phyloP scores from a whole-genome alignment of 1,139 yeast genomes.

The Sporopachydermia cereana region DNA sequence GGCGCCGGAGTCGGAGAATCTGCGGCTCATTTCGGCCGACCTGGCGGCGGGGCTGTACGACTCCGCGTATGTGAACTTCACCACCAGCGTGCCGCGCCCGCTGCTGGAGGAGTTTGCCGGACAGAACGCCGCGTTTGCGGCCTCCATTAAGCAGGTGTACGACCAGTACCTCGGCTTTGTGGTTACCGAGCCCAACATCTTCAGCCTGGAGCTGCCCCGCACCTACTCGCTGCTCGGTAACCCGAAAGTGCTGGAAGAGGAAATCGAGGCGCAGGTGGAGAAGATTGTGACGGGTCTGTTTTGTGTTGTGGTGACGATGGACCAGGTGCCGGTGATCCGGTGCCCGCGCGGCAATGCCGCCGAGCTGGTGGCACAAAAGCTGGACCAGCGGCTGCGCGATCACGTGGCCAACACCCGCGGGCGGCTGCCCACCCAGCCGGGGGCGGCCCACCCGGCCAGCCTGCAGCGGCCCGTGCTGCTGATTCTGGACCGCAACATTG shows the following conservation, averaged over 20 bases:
- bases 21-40: conserved; percentile 58
- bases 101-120: conserved; percentile 83
- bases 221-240: conserved; percentile 61
- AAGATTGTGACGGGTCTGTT: conserved; percentile 69
- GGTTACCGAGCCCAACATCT: conserved; percentile 86
- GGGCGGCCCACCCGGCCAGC: conserved; percentile 12
- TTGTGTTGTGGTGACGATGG: conserved; percentile 67
- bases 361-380: conserved; percentile 78
- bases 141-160: conserved; percentile 70
- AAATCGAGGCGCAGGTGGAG: conserved; percentile 58
- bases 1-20: conserved; percentile 73
- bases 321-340: conserved; percentile 77
- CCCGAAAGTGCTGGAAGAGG: conserved; percentile 63
- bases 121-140: conserved; percentile 56
- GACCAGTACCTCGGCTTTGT: conserved; percentile 89
- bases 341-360: conserved; percentile 94
- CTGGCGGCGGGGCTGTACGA: conserved; percentile 65
- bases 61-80: conserved; percentile 72
- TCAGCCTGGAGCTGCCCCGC: conserved; percentile 58
- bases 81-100: conserved; percentile 65
- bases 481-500: conserved; percentile 77
- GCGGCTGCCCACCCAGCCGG: conserved; percentile 15
- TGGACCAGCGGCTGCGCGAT: conserved; percentile 75
- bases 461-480: conserved; percentile 65
- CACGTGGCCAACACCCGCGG: conserved; percentile 60